Base-by-base conservation (phyloP, 2,329 filamentous ascomycete species). In the Penicillium sp. region DNA sequence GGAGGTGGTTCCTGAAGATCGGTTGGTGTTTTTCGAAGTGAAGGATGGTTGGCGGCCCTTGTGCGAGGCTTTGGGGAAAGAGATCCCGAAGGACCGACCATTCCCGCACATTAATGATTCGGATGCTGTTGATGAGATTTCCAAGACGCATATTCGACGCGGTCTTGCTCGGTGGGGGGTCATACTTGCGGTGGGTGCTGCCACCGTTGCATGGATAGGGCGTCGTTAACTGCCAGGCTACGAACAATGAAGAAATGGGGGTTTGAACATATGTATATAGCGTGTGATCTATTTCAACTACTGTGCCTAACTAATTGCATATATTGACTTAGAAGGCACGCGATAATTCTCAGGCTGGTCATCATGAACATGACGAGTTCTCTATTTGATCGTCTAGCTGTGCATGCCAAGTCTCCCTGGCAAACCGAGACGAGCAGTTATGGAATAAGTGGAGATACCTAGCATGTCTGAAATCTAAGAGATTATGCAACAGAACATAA, bases 1-100 rank as follows among this genome's bases (percentile, higher is more conserved):
- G 38, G 59, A 68, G 26, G 60, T 69, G 22, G 71, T 73, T 0
- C 71, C 75, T 2, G 71, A 71, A 50, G 70, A 76, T 50, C 71
- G 68, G 12, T 55, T 78, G 66, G 69, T 78, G 42, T 76, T 79
- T 65, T 77, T 74, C 56, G 70, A 76, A 60, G 72, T 77, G 0
- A 69, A 75, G 54, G 78, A 83, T 53, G 81, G 80, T 0, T 84
- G 82, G 82, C 76, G 67, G 37, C 79, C 81, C 4, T 68, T 85
- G 35, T 84, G 82, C 62, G 65, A 73, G 61, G 81, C 82, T 45
- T 60, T 82, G 37, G 78, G 72, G 0, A 78, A 76, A 40, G 72
- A 77, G 12, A 69, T 77, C 0, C 81, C 80, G 7, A 42, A 50
- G 13, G 69, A 72, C 38, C 56, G 68, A 26, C 70, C 74, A 0